These are phyloP conservation scores for Chlorella sp. DNA, from an alignment of 139 green algal genomes.

Conservation along the genomic window DNA sequence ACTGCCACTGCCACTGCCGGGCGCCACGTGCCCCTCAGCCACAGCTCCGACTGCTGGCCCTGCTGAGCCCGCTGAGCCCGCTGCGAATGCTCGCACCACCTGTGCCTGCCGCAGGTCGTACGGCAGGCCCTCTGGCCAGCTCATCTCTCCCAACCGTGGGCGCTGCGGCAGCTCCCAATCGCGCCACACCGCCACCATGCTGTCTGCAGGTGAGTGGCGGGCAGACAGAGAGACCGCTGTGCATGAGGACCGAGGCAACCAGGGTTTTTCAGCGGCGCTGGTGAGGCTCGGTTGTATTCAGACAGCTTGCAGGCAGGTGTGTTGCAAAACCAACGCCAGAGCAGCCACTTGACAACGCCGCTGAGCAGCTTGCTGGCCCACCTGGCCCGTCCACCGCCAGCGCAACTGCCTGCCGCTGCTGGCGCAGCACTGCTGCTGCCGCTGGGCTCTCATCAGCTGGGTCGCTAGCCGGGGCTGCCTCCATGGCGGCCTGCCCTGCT, in stretches of 20 bases:
- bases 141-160: neutral
- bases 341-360: neutral
- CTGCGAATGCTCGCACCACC: neutral
- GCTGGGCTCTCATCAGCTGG: too few relatives aligned
- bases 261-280: neutral
- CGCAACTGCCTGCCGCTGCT: too few relatives aligned
- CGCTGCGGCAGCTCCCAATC: neutral
- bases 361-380: neutral
- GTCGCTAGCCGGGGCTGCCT: too few relatives aligned
- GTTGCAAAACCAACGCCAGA: too few relatives aligned
- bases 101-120: slow-evolving; percentile 17
- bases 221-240: neutral
- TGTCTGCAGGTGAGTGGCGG: neutral
- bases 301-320: neutral
- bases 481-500: too few relatives aligned
- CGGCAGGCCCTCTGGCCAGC: neutral
- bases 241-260: neutral
- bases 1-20: neutral
- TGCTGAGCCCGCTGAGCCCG: neutral
- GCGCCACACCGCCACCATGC: neutral
- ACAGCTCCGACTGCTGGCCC: neutral
- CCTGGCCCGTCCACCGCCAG: neutral
- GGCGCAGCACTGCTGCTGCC: too few relatives aligned
- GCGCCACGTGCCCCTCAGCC: neutral
- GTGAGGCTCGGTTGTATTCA: neutral